These are phyloP conservation scores for Zea mays DNA, from an alignment of 176 grass and related monocot genomes.

Conservation along the genomic window Zm-B73-REFERENCE-NAM-5.0 NC_050098.1:25205001-25205500, in stretches of 20 bases:
- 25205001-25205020: neutral
- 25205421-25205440: too few species aligned
- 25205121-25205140: constrained; percentile 78
- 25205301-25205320: too few species aligned
- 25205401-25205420: too few species aligned
- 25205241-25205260: constrained; percentile 18
- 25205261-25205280: constrained; percentile 94
- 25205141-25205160: constrained; percentile 53
- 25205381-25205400: too few species aligned
- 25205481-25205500: too few species aligned
- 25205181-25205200: neutral
- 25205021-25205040: neutral
- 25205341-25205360: too few species aligned
- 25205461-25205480: too few species aligned
- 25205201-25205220: neutral
- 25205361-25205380: too few species aligned
- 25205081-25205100: constrained; percentile 90
- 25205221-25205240: neutral
- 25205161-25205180: constrained; percentile 31
- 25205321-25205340: too few species aligned
- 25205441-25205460: too few species aligned
- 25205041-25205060: neutral
- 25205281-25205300: constrained; percentile 49
- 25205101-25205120: constrained; percentile 64
- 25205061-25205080: constrained; percentile 67